Conservation (phyloP, 169 alveolate species). For the Plasmodium reichenowi region DNA sequence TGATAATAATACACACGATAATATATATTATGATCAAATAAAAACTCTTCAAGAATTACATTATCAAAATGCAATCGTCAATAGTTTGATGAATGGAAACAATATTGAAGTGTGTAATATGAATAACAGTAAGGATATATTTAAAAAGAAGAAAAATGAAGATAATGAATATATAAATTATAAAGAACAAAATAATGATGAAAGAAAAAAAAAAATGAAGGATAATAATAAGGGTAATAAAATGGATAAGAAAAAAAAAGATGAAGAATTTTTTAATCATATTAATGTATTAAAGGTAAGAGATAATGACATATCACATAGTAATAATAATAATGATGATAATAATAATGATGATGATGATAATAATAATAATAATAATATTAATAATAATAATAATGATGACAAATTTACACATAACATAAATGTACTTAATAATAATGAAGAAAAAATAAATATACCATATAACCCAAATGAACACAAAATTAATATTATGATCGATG, state of each 20-base stretch:
- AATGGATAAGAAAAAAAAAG: not conserved
- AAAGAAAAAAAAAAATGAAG: not conserved
- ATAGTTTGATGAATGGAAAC: too few species aligned
- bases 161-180: not conserved
- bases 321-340: not conserved
- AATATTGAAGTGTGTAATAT: too few species aligned
- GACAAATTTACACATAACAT: conserved; percentile 1
- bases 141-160: not conserved
- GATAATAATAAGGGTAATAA: not conserved
- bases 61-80: too few species aligned
- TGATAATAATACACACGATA: too few species aligned
- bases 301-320: not conserved
- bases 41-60: not conserved
- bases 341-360: not conserved
- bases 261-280: not conserved
- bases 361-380: not conserved
- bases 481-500: not conserved
- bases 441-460: not conserved
- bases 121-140: too few species aligned
- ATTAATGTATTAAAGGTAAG: not conserved
- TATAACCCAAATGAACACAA: not conserved
- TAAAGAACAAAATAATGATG: not conserved
- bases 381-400: not conserved
- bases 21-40: not conserved
- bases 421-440: not conserved